These are phyloP conservation scores for Talaromyces sp. DNA, from an alignment of 2,329 filamentous ascomycete genomes.

Conservation along the genomic window DNA sequence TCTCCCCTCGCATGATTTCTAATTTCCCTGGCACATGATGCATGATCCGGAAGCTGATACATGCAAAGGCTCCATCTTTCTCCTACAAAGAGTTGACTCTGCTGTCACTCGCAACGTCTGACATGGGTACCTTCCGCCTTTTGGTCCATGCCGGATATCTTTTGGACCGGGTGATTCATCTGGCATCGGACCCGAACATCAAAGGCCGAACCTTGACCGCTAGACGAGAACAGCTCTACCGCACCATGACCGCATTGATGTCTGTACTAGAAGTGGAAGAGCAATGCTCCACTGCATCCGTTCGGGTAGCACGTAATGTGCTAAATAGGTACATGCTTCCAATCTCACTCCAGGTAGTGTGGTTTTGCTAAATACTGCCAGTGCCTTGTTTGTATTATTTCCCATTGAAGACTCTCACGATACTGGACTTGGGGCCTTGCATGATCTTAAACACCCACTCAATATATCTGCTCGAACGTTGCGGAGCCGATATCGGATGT, in stretches of 20 bases:
- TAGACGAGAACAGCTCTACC: constrained; percentile 17
- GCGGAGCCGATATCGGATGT: neutral
- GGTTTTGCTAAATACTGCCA: neutral
- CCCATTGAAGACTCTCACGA: neutral
- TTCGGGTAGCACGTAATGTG: constrained; percentile 18
- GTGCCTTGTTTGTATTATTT: neutral
- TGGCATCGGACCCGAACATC: constrained; percentile 13
- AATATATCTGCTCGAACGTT: neutral
- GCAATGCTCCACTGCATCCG: constrained; percentile 11
- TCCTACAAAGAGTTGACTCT: constrained; percentile 11
- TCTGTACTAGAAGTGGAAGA: constrained; percentile 17
- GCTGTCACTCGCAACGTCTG: constrained; percentile 18
- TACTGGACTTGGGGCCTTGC: neutral
- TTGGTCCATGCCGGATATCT: constrained; percentile 19
- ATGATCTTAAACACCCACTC: neutral
- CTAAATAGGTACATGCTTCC: constrained; percentile 15
- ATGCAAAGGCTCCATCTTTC: neutral
- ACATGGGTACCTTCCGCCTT: constrained; percentile 20
- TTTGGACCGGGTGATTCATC: constrained; percentile 17
- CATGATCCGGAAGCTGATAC: neutral
- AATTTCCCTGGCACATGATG: neutral
- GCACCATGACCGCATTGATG: constrained; percentile 17
- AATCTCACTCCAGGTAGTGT: neutral
- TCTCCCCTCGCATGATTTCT: neutral
- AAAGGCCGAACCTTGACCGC: neutral